A percentile compares a stretch with the other conserved stretches of the same genome.
Conservation (phyloP, 208 protist genomes). For the Leishmania amazonensis region DNA sequence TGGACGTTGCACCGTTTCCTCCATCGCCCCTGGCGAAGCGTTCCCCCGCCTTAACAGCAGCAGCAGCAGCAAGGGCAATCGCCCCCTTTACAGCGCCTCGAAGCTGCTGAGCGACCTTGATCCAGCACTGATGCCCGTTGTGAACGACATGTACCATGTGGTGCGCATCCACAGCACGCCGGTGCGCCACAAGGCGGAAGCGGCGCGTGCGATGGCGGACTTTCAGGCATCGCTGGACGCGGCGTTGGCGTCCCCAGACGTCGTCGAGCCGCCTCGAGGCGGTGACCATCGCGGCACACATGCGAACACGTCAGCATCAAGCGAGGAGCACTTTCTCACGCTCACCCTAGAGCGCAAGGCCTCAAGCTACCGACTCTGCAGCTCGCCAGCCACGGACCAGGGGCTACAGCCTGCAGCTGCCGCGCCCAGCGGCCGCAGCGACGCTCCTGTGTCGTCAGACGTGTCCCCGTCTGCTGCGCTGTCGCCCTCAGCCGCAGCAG, state of each 20-base stretch:
- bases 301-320: not conserved
- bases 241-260: not conserved
- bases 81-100: not conserved
- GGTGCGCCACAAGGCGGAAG: conserved; percentile 33
- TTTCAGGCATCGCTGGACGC: conserved; percentile 20
- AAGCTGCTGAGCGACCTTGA: conserved; percentile 24
- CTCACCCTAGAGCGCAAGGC: conserved; percentile 29
- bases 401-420: not conserved
- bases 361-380: conserved; percentile 30
- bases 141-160: conserved; percentile 44
- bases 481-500: not conserved
- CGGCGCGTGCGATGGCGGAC: conserved; percentile 28
- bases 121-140: conserved; percentile 16
- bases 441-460: not conserved
- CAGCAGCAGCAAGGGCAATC: not conserved
- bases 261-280: not conserved
- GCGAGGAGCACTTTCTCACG: conserved; percentile 12
- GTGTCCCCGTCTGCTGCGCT: not conserved
- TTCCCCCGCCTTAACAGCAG: conserved; percentile 29
- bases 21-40: conserved; percentile 18
- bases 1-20: conserved; percentile 7
- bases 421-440: not conserved
- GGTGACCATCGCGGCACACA: not conserved
- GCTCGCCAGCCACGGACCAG: not conserved
- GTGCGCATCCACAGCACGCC: conserved; percentile 32